phyloP scores from a whole-genome alignment of 257 asterid species.

The Solanum arcanum region DNA sequence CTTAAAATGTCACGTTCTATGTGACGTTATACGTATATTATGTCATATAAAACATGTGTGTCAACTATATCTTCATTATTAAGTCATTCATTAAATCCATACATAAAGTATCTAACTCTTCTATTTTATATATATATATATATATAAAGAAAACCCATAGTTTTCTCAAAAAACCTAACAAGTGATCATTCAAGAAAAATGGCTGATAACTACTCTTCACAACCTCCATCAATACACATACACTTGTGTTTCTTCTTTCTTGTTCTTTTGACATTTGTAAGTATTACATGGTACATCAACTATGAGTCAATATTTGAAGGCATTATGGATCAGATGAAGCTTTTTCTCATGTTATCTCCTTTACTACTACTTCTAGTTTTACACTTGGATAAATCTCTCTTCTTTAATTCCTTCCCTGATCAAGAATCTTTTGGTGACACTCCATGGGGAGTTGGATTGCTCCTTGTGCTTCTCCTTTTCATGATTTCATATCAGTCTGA shows the following conservation, averaged over 20 bases:
- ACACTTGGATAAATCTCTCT: constrained; percentile 36
- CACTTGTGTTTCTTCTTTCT: constrained; percentile 69
- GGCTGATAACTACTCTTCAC: constrained; percentile 36
- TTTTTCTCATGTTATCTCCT: constrained; percentile 62
- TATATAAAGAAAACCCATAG: background rate
- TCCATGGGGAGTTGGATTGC: constrained; percentile 76
- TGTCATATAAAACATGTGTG: no score
- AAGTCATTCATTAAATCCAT: background rate
- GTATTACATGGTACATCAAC: constrained; percentile 71
- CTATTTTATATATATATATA: background rate
- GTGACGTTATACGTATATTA: no score
- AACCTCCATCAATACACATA: constrained; percentile 22
- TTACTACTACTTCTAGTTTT: constrained; percentile 47
- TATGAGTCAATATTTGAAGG: constrained; percentile 60
- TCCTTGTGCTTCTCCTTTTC: constrained; percentile 68
- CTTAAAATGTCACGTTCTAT: no score
- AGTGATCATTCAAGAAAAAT: constrained; percentile 5
- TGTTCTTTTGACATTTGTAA: constrained; percentile 44
- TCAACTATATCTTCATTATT: background rate
- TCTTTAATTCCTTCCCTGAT: constrained; percentile 35
- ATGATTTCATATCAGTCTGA: constrained; percentile 87
- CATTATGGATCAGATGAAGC: constrained; percentile 51
- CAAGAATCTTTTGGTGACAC: constrained; percentile 61
- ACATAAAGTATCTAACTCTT: background rate
- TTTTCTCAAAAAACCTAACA: background rate